Conservation (phyloP, 768 basidiomycete species). For the Trametes cubensis region DNA sequence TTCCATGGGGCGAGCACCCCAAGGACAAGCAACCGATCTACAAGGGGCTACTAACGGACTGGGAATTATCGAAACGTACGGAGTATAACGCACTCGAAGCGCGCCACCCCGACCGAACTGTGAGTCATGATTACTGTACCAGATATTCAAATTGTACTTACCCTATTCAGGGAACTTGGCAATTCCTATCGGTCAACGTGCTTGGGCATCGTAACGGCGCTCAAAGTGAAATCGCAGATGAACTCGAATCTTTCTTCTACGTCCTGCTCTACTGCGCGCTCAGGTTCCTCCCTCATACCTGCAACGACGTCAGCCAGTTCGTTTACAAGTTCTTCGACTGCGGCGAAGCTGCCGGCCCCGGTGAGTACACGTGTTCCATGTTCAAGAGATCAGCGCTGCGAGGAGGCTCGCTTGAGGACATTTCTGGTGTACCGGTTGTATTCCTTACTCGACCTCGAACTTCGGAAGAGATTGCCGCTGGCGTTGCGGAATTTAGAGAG, state of each 20-base stretch:
- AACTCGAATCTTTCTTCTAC: constrained; percentile 27
- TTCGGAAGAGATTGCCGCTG: not conserved
- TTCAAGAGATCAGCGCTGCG: not conserved
- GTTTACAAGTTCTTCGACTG: constrained; percentile 5
- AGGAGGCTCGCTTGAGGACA: not conserved
- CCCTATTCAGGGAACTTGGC: constrained; percentile 25
- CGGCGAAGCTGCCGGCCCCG: not conserved
- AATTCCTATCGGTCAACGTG: constrained; percentile 22
- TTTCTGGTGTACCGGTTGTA: not conserved
- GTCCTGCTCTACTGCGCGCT: constrained; percentile 12
- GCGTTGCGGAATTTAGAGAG: not conserved
- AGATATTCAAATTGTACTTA: not conserved
- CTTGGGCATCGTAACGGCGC: constrained; percentile 12
- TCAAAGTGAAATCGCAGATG: constrained; percentile 17
- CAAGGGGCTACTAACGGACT: constrained; percentile 2
- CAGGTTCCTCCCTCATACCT: constrained; percentile 8
- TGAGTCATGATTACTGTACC: not conserved
- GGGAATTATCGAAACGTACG: constrained; percentile 10
- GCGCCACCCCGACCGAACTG: constrained; percentile 8
- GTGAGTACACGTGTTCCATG: not conserved
- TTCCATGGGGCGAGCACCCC: not conserved
- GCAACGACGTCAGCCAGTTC: not conserved
- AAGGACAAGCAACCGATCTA: not conserved
- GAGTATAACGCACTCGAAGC: not conserved
- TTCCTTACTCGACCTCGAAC: not conserved